These are phyloP conservation scores for Aspergillus terreus DNA, from an alignment of 2,329 filamentous ascomycete species.

Conservation along the genomic window DNA sequence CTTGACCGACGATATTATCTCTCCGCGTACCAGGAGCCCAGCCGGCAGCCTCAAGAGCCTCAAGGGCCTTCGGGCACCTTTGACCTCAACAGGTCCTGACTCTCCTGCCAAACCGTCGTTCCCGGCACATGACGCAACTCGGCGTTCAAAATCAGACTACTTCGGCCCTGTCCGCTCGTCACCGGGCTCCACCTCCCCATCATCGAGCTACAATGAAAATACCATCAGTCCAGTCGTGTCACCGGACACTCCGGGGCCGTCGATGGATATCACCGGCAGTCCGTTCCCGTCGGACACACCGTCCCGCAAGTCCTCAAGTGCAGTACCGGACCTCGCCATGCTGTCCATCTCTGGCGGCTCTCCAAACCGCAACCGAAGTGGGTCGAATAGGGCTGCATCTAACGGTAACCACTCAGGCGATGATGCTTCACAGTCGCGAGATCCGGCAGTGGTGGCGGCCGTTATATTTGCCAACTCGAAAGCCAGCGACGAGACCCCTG, in stretches of 20 bases:
- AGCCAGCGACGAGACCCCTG: slow-evolving; percentile 10
- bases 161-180: slow-evolving; percentile 17
- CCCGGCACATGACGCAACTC: slow-evolving; percentile 3
- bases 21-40: slow-evolving; percentile 35
- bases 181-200: slow-evolving; percentile 10
- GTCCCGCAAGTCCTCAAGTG: slow-evolving; percentile 30
- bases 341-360: slow-evolving; percentile 21
- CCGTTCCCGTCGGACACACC: slow-evolving; percentile 18
- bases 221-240: slow-evolving; percentile 32
- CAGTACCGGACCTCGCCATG: slow-evolving; percentile 25
- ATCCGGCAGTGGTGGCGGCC: slow-evolving; percentile 27
- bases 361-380: slow-evolving; percentile 11
- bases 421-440: slow-evolving; percentile 17
- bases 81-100: slow-evolving; percentile 6
- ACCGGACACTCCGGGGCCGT: slow-evolving; percentile 32
- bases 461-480: slow-evolving; percentile 23
- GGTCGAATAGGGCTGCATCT: slow-evolving; percentile 2
- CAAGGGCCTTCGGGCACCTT: slow-evolving; percentile 8
- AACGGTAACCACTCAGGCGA: slow-evolving; percentile 9
- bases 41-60: slow-evolving; percentile 11
- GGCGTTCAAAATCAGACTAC: slow-evolving; percentile 12
- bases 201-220: slow-evolving; percentile 28
- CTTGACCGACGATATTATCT: slow-evolving; percentile 22
- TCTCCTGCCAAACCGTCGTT: slow-evolving; percentile 11
- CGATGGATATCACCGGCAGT: slow-evolving; percentile 33